Base-by-base conservation (phyloP, 306 rosid species). In the Gillenia trifoliata region DNA sequence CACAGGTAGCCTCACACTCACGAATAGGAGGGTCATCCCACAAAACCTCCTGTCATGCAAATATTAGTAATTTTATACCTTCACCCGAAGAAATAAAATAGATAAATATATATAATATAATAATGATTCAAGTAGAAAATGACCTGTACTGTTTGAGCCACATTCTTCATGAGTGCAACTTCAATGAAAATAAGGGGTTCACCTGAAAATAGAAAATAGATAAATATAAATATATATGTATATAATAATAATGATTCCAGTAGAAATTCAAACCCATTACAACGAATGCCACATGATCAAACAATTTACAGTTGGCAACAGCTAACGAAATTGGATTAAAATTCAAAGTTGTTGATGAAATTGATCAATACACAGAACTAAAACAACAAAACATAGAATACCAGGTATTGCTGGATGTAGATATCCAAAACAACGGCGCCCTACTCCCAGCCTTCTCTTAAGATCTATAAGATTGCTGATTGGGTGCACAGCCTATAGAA, bases 381-480 rank as follows among this genome's bases (percentile, higher is more conserved):
- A 66, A 28, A 59, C 71, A 71, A 71, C 69, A 71, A 15, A 15
- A 26, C n/a, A 59, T 61, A 28, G 38, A 15, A 1, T 65, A 93
- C 98, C 96, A 80, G 98, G 96, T 83, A 93, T 91, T 76, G 98
- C 92, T 3, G 97, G 91, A 81, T 93, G 98, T 71, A 93, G 77
- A 78, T 93, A 93, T 77, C 97, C 98, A 60, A 93, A 93, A 80
- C 98, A 93, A 43, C 96, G 93, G 40, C 97, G 97, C 62, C 98
- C 92, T 72, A 89, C 83, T 80, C 98, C 98, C 56, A 93, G 89
- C 87, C 97, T 93, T 87, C 98, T 93, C 89, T 93, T 93, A 60
- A 93, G 98, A 87, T 93, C 98, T 70, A 93, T 79, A 77, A 93
- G 97, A 84, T 89, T 93, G 84, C 97, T 93, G 81, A 93, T 93